These are phyloP conservation scores for Kurtzmaniella quercitrusa DNA, from an alignment of 1,139 yeast genomes.

Conservation along the genomic window DNA sequence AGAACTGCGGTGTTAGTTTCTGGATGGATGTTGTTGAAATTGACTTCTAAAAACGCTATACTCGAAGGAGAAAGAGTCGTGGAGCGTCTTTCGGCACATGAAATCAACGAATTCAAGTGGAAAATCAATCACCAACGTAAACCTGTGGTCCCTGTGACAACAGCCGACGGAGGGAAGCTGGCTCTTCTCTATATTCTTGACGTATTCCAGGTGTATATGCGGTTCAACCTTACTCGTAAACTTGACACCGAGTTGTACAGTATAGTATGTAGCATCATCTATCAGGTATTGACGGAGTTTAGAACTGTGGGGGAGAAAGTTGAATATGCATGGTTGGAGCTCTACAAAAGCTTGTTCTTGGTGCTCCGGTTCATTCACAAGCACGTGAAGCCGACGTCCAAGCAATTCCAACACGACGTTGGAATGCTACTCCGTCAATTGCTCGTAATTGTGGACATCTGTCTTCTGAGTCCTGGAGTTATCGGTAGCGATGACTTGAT, in stretches of 20 bases:
- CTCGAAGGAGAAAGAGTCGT: conserved; percentile 5
- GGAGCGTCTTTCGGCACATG: conserved; percentile 15
- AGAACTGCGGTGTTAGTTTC: not conserved
- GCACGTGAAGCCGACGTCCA: conserved; percentile 9
- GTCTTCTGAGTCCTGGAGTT: conserved; percentile 14
- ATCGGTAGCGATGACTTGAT: conserved; percentile 22
- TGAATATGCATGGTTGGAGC: conserved; percentile 27
- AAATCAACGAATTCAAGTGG: conserved; percentile 38
- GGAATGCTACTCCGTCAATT: conserved; percentile 23
- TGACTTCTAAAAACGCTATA: conserved; percentile 15
- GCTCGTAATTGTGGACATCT: conserved; percentile 19
- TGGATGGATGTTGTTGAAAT: conserved; percentile 16
- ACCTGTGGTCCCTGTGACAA: conserved; percentile 30
- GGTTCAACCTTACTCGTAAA: conserved; percentile 37
- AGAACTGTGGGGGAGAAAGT: conserved; percentile 5
- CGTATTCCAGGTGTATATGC: conserved; percentile 28
- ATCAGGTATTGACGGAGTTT: conserved; percentile 17
- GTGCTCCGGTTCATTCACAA: conserved; percentile 24
- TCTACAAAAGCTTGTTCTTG: conserved; percentile 22
- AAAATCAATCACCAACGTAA: conserved; percentile 37
- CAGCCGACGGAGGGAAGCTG: conserved; percentile 23
- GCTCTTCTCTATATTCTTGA: conserved; percentile 36
- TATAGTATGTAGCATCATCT: conserved; percentile 20
- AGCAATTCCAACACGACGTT: conserved; percentile 13
- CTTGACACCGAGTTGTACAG: conserved; percentile 28